These are phyloP conservation scores for Halophytophthora batemanensis DNA, from an alignment of 352 stramenopile species.

Conservation along the genomic window DNA sequence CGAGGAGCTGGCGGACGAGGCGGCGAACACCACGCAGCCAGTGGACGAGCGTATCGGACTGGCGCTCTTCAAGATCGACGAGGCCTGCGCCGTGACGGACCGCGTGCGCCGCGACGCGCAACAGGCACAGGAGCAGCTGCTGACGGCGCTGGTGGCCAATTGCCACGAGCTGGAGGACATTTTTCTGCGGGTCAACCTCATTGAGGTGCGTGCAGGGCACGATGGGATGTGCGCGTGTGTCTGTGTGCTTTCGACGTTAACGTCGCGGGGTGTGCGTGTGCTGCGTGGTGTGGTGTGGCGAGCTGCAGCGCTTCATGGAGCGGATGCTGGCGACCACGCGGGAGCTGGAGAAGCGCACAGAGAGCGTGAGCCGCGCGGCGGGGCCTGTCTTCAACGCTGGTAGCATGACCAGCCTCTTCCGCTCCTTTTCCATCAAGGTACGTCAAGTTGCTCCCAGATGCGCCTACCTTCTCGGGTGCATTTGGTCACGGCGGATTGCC, in stretches of 20 bases:
- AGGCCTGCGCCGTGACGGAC: constrained; percentile 53
- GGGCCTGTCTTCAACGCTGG: constrained; percentile 58
- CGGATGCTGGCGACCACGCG: constrained; percentile 53
- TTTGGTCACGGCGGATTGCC: not conserved
- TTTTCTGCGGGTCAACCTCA: constrained; percentile 71
- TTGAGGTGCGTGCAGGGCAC: constrained; percentile 38
- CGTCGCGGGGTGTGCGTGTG: not conserved
- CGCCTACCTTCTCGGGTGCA: not conserved
- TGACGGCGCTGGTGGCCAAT: constrained; percentile 58
- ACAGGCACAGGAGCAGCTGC: constrained; percentile 42
- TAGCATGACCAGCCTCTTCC: constrained; percentile 54
- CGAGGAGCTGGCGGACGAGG: constrained; percentile 69
- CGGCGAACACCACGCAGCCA: constrained; percentile 44
- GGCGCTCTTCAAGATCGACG: constrained; percentile 81
- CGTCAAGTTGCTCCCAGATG: not conserved
- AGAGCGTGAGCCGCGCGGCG: constrained; percentile 47
- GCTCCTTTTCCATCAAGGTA: constrained; percentile 72
- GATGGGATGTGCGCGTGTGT: not conserved
- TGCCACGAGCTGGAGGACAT: constrained; percentile 78
- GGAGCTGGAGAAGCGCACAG: constrained; percentile 63
- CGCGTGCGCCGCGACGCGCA: constrained; percentile 46
- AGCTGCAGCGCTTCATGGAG: constrained; percentile 49
- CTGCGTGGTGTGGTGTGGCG: not conserved
- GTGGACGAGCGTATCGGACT: constrained; percentile 72
- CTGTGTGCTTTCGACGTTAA: no score